Conservation (phyloP, 2,329 filamentous ascomycete species). For the Davidsoniella neocaledoniae region DNA sequence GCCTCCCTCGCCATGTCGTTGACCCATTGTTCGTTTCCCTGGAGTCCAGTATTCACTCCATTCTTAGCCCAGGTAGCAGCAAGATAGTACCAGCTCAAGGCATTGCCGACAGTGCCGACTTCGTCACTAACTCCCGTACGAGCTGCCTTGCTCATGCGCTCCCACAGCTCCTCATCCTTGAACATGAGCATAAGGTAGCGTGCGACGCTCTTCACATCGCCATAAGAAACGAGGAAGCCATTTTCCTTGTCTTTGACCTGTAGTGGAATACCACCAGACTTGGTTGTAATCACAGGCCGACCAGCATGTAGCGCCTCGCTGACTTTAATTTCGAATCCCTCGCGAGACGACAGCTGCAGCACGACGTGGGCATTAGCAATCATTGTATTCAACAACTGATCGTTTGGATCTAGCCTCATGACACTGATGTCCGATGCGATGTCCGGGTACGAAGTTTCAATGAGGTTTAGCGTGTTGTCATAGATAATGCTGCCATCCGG, state of each 20-base stretch:
- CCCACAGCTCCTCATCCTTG: slow-evolving; percentile 45
- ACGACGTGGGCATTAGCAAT: slow-evolving; percentile 56
- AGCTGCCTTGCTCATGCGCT: slow-evolving; percentile 49
- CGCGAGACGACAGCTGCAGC: slow-evolving; percentile 63
- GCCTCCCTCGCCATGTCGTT: slow-evolving; percentile 57
- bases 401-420: slow-evolving; percentile 60
- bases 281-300: slow-evolving; percentile 58
- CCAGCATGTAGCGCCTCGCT: slow-evolving; percentile 70
- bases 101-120: slow-evolving; percentile 66
- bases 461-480: slow-evolving; percentile 50
- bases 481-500: slow-evolving; percentile 59
- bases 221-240: slow-evolving; percentile 57
- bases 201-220: slow-evolving; percentile 54
- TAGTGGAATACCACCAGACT: slow-evolving; percentile 63
- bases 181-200: slow-evolving; percentile 49
- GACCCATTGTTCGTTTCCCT: slow-evolving; percentile 49
- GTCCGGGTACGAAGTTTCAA: slow-evolving; percentile 45
- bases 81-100: slow-evolving; percentile 62
- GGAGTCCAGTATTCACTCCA: slow-evolving; percentile 30
- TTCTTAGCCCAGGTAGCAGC: slow-evolving; percentile 45
- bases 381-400: slow-evolving; percentile 64
- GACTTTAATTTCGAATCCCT: slow-evolving; percentile 78
- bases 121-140: slow-evolving; percentile 57
- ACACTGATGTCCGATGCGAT: slow-evolving; percentile 51
- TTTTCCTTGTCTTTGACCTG: slow-evolving; percentile 57